Conservation (phyloP, 1,284 basidiomycete genomes). For the Ustilago cynodontis region DNA sequence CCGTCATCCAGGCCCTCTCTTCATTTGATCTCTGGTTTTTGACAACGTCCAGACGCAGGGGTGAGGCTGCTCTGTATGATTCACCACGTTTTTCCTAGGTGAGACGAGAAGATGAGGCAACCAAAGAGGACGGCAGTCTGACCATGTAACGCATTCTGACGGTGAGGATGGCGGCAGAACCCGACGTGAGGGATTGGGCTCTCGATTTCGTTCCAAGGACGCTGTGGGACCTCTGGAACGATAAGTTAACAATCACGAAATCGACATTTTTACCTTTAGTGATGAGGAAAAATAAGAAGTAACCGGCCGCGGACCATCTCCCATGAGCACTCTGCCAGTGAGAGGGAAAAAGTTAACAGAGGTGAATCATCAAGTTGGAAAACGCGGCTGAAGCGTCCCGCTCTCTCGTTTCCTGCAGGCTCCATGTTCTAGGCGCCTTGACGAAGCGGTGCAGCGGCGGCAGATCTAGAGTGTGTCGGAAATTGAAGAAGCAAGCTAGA, state of each 20-base stretch:
- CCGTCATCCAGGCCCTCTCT: too few species aligned
- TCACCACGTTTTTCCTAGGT: not conserved
- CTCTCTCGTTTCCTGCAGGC: not conserved
- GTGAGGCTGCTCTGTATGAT: too few species aligned
- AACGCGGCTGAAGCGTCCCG: not conserved
- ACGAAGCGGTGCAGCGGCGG: not conserved
- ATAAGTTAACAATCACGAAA: slow-evolving; percentile 33
- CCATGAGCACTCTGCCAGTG: slow-evolving; percentile 3
- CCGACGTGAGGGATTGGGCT: not conserved
- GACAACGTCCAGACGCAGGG: too few species aligned
- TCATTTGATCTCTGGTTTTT: too few species aligned
- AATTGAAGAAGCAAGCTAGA: too few species aligned
- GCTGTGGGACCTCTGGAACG: slow-evolving; percentile 49
- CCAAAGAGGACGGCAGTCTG: not conserved
- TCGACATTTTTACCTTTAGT: not conserved
- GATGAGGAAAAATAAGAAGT: not conserved
- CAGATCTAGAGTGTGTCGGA: not conserved
- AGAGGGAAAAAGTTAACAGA: slow-evolving; percentile 1
- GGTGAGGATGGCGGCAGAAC: not conserved
- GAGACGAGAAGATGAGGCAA: not conserved
- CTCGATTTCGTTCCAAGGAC: not conserved
- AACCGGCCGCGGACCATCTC: slow-evolving; percentile 14
- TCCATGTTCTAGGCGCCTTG: not conserved
- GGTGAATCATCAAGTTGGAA: slow-evolving; percentile 8
- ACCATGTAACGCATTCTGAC: not conserved